phyloP scores from a whole-genome alignment of 495 filamentous ascomycete species.

The Aspergillus conjunctus region DNA sequence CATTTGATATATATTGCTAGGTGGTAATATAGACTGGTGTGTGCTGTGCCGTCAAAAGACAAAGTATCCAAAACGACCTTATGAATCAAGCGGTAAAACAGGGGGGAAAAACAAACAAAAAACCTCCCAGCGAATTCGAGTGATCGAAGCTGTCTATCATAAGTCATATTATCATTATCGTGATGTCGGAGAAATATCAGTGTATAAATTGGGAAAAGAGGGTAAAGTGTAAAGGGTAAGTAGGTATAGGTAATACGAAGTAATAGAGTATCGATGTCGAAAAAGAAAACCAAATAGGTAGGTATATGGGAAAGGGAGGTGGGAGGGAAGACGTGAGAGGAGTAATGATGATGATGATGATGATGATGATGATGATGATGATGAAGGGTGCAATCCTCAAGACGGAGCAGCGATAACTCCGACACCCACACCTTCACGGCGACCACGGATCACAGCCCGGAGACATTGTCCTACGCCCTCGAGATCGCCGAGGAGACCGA shows the following conservation, averaged over 20 bases:
- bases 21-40: too few relatives aligned
- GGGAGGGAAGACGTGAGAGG: background rate
- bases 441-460: slow-evolving; percentile 62
- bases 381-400: slow-evolving; percentile 2
- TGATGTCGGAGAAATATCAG: background rate
- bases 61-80: background rate
- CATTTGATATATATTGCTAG: too few relatives aligned
- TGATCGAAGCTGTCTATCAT: slow-evolving; percentile 9
- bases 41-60: background rate
- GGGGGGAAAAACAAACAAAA: background rate
- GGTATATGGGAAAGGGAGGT: background rate
- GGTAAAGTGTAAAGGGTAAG: background rate
- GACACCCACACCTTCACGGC: slow-evolving; percentile 71
- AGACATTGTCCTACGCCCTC: slow-evolving; percentile 78
- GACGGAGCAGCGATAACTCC: slow-evolving; percentile 28
- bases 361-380: background rate
- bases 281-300: background rate
- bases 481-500: slow-evolving; percentile 82
- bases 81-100: background rate
- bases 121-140: background rate
- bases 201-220: background rate
- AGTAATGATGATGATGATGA: background rate
- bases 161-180: slow-evolving; percentile 16
- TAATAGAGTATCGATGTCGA: slow-evolving; percentile 14
- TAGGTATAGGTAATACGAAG: slow-evolving; percentile 11